phyloP scores from a whole-genome alignment of 441 rosid genomes.

The Erodium texanum region DNA sequence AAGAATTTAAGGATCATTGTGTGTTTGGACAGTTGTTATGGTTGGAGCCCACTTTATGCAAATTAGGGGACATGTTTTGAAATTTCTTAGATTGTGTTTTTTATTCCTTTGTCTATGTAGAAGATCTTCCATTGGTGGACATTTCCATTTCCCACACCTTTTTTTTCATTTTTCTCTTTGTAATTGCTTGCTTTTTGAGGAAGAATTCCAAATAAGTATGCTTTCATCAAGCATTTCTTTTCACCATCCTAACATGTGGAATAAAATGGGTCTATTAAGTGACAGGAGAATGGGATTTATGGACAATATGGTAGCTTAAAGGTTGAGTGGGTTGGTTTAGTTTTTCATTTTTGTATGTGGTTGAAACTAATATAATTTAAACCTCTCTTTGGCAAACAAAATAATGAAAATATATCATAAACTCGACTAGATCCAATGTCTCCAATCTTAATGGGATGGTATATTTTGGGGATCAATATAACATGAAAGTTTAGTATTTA shows the following conservation, averaged over 20 bases:
- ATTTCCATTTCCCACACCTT: slow-evolving; percentile 29
- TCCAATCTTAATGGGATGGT: too few species aligned
- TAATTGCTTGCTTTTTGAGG: slow-evolving; percentile 8
- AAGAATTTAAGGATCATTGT: slow-evolving; percentile 16
- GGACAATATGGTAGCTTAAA: slow-evolving; percentile 10
- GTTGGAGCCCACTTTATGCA: slow-evolving; percentile 30
- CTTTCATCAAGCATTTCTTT: slow-evolving; percentile 35
- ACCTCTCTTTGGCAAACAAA: too few species aligned
- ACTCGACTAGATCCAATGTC: too few species aligned
- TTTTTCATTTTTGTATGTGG: too few species aligned
- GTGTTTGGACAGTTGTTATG: slow-evolving; percentile 41
- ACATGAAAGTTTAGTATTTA: too few species aligned
- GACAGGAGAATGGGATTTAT: not conserved
- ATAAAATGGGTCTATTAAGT: slow-evolving; percentile 19
- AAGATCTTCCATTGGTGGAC: slow-evolving; percentile 30
- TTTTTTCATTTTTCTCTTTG: too few species aligned
- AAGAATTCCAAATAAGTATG: slow-evolving; percentile 42
- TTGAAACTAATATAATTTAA: too few species aligned
- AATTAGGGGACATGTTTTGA: not conserved
- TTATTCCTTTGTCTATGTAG: slow-evolving; percentile 28
- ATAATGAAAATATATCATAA: too few species aligned
- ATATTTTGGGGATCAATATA: too few species aligned
- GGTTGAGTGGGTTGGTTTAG: slow-evolving; percentile 30
- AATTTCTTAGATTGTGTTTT: slow-evolving; percentile 5
- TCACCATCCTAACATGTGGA: slow-evolving; percentile 27